Base-by-base conservation (phyloP, 768 basidiomycete genomes). In the Rhizopogon vulgaris region DNA sequence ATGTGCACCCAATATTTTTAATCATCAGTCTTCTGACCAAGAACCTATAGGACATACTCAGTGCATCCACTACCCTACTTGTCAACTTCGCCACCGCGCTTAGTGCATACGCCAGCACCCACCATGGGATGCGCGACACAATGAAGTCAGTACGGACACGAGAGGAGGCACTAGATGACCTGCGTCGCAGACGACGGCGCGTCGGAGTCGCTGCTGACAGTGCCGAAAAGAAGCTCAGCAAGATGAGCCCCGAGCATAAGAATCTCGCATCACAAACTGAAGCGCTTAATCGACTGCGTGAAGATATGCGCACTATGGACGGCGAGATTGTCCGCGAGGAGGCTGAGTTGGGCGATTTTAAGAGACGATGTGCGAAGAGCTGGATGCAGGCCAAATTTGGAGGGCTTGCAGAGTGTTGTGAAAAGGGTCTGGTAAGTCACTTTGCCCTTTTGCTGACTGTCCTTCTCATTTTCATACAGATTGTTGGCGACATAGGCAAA, bases 181-280 rank as follows among this genome's bases (percentile, higher is more conserved):
- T 92, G 12, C 84, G 82, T 58, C 79, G 84, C 12, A 78, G 85
- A 15, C 75, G 92, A 48, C 82, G 84, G 57, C 73, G 73, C 9
- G 74, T 93, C 5, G 76, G 74, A 9, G 68, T 77, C 24, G 86
- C 86, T 56, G 88, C 92, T 0, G 93, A 95, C 50, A 69, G 79
- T 15, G 92, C 90, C 2, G 92, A 95, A 58, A 88, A 78, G 73
- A 95, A 94, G 64, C 77, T 97, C 36, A 80, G 77, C 68, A 95
- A 87, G 72, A 94, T 96, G 93, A 79, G 78, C 56, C 77, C 87
- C 0, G 90, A 94, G 66, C 82, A 94, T 72, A 97, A 95, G 75
- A 87, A 88, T 58, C 70, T 92, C 34, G 69, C 71, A 2, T 58
- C 72, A 50, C 94, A 95, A 67, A 86, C 84, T 2, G 90, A 92